Percentiles rank a stretch among this genome's conserved stretches.
phyloP scores from a whole-genome alignment of 1,139 yeast species.

The Protomyces inundatus region DNA sequence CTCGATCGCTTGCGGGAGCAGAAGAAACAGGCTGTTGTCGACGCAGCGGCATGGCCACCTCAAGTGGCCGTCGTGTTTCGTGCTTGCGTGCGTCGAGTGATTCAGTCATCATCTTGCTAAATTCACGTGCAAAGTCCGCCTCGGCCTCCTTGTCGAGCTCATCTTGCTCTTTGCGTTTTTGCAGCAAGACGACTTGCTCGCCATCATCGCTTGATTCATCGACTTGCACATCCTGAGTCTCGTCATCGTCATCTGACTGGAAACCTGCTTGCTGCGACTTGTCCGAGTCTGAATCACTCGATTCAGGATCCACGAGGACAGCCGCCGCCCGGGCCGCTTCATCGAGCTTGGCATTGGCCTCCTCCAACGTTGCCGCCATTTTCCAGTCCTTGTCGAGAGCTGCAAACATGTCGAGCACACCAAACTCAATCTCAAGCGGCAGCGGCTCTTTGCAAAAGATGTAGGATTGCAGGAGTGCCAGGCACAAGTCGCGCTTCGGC shows the following conservation, averaged over 20 bases:
- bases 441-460: slow-evolving; percentile 60
- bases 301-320: slow-evolving; percentile 26
- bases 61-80: slow-evolving; percentile 35
- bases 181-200: slow-evolving; percentile 30
- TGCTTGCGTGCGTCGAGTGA: slow-evolving; percentile 34
- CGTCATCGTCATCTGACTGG: slow-evolving; percentile 34
- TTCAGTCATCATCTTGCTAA: slow-evolving; percentile 38
- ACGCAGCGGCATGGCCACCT: slow-evolving; percentile 38
- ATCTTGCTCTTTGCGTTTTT: slow-evolving; percentile 25
- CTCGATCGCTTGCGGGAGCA: neutral
- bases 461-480: slow-evolving; percentile 69
- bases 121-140: slow-evolving; percentile 40
- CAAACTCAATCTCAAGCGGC: slow-evolving; percentile 61
- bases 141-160: slow-evolving; percentile 21
- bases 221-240: slow-evolving; percentile 35
- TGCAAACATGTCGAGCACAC: slow-evolving; percentile 47
- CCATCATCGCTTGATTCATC: slow-evolving; percentile 36
- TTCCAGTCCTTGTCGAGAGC: slow-evolving; percentile 39
- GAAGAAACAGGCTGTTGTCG: neutral
- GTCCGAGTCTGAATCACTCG: slow-evolving; percentile 30
- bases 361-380: slow-evolving; percentile 44
- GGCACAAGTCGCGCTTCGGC: slow-evolving; percentile 45
- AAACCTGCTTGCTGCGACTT: slow-evolving; percentile 36
- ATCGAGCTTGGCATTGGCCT: slow-evolving; percentile 40
- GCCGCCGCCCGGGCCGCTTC: slow-evolving; percentile 29